phyloP scores from a whole-genome alignment of 129 eudicot species.

The Tanacetum coccineum region DNA sequence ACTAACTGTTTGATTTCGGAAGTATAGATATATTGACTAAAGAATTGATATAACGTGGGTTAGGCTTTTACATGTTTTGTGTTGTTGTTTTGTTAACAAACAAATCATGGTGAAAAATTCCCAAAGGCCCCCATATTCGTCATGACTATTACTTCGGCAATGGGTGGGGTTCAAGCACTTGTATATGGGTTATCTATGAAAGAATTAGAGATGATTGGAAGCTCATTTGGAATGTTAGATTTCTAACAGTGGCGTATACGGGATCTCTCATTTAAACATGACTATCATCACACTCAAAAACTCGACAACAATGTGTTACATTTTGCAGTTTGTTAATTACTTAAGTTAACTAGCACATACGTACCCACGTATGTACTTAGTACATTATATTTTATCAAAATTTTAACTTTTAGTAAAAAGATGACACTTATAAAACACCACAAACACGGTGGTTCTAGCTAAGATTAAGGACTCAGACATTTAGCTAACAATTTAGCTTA shows the following conservation, averaged over 20 bases:
- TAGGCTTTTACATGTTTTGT: not conserved
- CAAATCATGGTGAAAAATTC: constrained; percentile 38
- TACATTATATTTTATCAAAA: too few species aligned
- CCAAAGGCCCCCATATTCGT: constrained; percentile 57
- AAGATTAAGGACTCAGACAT: too few species aligned
- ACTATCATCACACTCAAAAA: too few species aligned
- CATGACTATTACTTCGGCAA: constrained; percentile 31
- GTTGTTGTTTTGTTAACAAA: constrained; percentile 26
- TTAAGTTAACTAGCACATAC: too few species aligned
- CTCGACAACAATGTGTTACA: not conserved
- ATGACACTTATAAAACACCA: not conserved
- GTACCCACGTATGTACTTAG: too few species aligned
- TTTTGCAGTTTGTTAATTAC: too few species aligned
- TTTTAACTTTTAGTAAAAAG: too few species aligned
- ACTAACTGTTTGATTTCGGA: too few species aligned
- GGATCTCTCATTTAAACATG: constrained; percentile 20
- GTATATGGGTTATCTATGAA: constrained; percentile 37
- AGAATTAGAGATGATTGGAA: constrained; percentile 61
- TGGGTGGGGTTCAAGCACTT: constrained; percentile 36
- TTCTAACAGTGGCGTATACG: constrained; percentile 41
- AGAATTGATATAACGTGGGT: not conserved
- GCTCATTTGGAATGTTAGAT: constrained; percentile 65
- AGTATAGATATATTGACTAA: too few species aligned
- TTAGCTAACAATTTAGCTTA: too few species aligned
- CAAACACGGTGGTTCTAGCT: too few species aligned